Base-by-base conservation (phyloP, 2,329 filamentous ascomycete genomes). In the Ophiosphaerella narmari region DNA sequence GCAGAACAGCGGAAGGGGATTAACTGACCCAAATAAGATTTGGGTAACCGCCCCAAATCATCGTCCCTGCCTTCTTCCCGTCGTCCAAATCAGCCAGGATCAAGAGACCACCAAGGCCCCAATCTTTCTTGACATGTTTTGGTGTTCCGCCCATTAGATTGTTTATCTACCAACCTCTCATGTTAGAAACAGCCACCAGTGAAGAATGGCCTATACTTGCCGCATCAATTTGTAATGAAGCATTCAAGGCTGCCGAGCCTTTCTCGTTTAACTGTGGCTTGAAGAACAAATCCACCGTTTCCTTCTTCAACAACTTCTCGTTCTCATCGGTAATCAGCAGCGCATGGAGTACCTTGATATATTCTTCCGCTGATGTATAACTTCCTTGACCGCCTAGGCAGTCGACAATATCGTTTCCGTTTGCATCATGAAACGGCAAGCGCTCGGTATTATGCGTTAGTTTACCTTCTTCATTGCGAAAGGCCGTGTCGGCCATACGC, bases 11-110 rank as follows among this genome's bases (percentile, higher is more conserved):
- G 23, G 26, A 5, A 11, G 37, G 9, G n/a, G n/a, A 11, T 29
- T n/a, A 16, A 49, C 64, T 46, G 60, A 67, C 65, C 70, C 70
- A 72, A 2, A 53, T 57, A 43, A 72, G 44, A 44, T 72, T 72
- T 13, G 70, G 70, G 11, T 62, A 44, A 1, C 69, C 70, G 33
- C 63, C 63, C 69, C 68, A 72, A 7, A 66, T 31, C 70, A 72
- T 63, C 0, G 70, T 68, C 2, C 67, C 60, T 4, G 52, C 52
- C 21, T 50, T 59, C 51, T 55, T 68, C 23, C 67, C 67, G 29
- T 61, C 63, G 0, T 55, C 50, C 2, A 49, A 37, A 33, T 71
- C 67, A 1, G 45, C 50, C 3, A 44, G 34, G 5, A 65, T 34
- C 11, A 74, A 8, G 31, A 74, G 21, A 4, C 72, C 71, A 7